phyloP scores from a whole-genome alignment of 768 basidiomycete genomes.

The Collybia nuda region DNA sequence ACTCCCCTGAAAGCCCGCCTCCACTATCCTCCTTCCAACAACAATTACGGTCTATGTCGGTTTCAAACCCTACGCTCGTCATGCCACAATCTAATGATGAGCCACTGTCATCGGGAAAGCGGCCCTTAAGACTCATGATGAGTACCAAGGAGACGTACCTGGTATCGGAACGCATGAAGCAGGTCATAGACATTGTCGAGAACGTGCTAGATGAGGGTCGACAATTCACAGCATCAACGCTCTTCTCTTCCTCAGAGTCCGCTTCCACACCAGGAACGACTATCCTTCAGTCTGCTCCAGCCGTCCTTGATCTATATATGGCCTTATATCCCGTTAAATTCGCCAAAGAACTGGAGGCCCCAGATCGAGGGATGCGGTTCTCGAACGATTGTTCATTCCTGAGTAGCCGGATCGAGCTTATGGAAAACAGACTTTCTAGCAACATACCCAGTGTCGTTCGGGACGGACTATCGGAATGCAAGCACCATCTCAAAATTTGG shows the following conservation, averaged over 20 bases:
- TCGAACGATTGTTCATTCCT: slow-evolving; percentile 83
- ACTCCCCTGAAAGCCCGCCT: slow-evolving; percentile 17
- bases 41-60: slow-evolving; percentile 18
- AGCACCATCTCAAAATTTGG: slow-evolving; percentile 48
- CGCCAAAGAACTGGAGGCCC: slow-evolving; percentile 41
- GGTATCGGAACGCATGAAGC: slow-evolving; percentile 58
- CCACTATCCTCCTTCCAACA: slow-evolving; percentile 16
- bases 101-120: slow-evolving; percentile 21
- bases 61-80: slow-evolving; percentile 14
- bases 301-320: slow-evolving; percentile 76
- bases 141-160: slow-evolving; percentile 50
- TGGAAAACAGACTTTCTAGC: slow-evolving; percentile 26
- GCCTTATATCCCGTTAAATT: slow-evolving; percentile 75
- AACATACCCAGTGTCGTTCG: slow-evolving; percentile 25
- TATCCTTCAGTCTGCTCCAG: slow-evolving; percentile 59
- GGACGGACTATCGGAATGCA: slow-evolving; percentile 53
- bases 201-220: slow-evolving; percentile 67
- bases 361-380: slow-evolving; percentile 66
- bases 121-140: slow-evolving; percentile 21
- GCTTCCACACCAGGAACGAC: slow-evolving; percentile 46
- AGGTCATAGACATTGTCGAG: slow-evolving; percentile 55
- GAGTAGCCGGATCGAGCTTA: slow-evolving; percentile 45
- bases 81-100: slow-evolving; percentile 7
- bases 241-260: slow-evolving; percentile 40
- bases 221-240: slow-evolving; percentile 55